These are phyloP conservation scores for Corniculantispora saksenae DNA, from an alignment of 2,329 filamentous ascomycete genomes.

Conservation along the genomic window DNA sequence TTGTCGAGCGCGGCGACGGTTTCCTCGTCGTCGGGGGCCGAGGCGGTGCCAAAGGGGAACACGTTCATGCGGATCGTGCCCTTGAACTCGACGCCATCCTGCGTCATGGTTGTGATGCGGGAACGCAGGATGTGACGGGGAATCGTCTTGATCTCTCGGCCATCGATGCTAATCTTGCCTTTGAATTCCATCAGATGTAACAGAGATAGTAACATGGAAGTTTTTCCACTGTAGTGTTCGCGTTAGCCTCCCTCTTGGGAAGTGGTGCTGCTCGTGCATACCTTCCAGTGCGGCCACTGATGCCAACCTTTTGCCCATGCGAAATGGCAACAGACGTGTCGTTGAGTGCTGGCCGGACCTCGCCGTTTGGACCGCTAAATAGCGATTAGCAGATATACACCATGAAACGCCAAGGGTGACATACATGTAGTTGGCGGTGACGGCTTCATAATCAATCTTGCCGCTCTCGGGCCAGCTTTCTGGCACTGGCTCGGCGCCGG, in stretches of 20 bases:
- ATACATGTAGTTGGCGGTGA: slow-evolving; percentile 23
- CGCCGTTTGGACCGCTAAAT: neutral
- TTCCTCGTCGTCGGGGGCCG: neutral
- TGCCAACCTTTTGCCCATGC: slow-evolving; percentile 24
- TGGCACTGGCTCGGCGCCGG: neutral
- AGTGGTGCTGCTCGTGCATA: neutral
- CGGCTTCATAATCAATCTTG: slow-evolving; percentile 18
- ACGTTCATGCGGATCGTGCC: slow-evolving; percentile 21
- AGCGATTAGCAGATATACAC: neutral
- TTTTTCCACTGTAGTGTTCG: slow-evolving; percentile 28
- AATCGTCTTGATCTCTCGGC: slow-evolving; percentile 28
- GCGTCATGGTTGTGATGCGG: slow-evolving; percentile 33
- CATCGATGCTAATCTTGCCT: slow-evolving; percentile 31
- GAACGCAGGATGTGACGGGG: slow-evolving; percentile 27
- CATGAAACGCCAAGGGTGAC: neutral
- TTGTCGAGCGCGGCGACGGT: slow-evolving; percentile 8
- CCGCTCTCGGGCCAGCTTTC: slow-evolving; percentile 22
- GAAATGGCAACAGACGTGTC: slow-evolving; percentile 19
- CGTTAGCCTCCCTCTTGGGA: slow-evolving; percentile 25
- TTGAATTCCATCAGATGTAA: slow-evolving; percentile 15
- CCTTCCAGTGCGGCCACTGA: slow-evolving; percentile 27
- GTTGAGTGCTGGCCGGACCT: slow-evolving; percentile 13
- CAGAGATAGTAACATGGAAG: slow-evolving; percentile 15
- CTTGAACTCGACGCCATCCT: slow-evolving; percentile 28
- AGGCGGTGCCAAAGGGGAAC: neutral